Conservation (phyloP, 345 rosid genomes). For the Ricinus communis region DNA sequence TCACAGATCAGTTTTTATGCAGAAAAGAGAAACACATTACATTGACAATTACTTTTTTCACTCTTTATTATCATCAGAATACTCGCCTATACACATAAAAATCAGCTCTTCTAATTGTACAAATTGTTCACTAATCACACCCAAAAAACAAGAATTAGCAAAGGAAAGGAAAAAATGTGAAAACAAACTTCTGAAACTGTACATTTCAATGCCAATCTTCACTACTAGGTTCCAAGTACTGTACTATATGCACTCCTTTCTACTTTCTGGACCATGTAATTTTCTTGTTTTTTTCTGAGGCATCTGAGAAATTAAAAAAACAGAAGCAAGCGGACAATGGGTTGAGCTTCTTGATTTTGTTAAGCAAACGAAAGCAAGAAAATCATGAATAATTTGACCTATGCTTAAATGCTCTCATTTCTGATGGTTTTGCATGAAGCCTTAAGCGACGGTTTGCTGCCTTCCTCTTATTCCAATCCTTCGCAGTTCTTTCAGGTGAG, state of each 20-base stretch:
- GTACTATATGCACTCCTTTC: background rate
- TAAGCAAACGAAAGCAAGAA: background rate
- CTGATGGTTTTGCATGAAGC: conserved; percentile 15
- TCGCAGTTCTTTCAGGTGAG: conserved; percentile 42
- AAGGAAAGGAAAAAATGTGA: background rate
- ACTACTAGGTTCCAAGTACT: background rate
- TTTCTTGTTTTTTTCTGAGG: background rate
- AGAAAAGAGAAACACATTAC: background rate
- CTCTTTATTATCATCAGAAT: conserved; percentile 6
- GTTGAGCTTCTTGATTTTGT: background rate
- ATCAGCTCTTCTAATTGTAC: conserved; percentile 4
- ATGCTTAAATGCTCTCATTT: conserved; percentile 28
- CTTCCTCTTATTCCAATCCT: conserved; percentile 32
- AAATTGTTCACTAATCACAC: conserved; percentile 21
- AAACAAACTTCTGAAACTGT: conserved; percentile 25
- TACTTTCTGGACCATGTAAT: background rate
- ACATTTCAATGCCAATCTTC: conserved; percentile 24
- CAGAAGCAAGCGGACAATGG: background rate
- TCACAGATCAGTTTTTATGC: too few relatives aligned
- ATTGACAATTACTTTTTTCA: background rate
- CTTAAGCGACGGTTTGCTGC: conserved; percentile 34
- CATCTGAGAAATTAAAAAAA: conserved; percentile 1
- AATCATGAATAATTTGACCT: background rate
- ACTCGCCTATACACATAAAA: conserved; percentile 12
- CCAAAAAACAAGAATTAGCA: background rate